These are phyloP conservation scores for Musa schizocarpa DNA, from an alignment of 176 grass and related monocot species.

Conservation along the genomic window DNA sequence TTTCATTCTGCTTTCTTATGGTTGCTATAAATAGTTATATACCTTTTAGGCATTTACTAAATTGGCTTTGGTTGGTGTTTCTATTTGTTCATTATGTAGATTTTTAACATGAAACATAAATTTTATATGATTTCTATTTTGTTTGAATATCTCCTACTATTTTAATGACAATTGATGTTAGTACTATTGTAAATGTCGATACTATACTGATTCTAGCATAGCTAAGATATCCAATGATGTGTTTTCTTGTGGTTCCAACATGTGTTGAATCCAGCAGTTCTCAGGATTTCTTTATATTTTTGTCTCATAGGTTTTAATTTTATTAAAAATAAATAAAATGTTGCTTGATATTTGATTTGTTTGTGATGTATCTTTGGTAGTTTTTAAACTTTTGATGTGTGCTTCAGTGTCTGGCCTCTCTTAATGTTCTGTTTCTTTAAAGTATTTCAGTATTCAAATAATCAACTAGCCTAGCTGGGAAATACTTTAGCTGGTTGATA, in stretches of 20 bases:
- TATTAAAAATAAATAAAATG: no score
- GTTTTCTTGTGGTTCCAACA: background rate
- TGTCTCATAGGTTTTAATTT: background rate
- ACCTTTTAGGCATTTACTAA: background rate
- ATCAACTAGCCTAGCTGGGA: no score
- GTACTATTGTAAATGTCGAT: background rate
- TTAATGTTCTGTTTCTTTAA: no score
- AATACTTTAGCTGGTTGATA: no score
- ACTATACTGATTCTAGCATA: background rate
- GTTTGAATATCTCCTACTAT: background rate
- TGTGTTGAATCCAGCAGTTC: background rate
- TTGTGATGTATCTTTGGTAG: no score
- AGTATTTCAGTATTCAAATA: no score
- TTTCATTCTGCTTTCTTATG: background rate
- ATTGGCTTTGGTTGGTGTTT: background rate
- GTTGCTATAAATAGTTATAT: background rate
- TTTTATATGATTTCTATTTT: background rate
- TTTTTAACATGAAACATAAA: background rate
- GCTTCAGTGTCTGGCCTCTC: no score
- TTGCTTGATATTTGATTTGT: no score
- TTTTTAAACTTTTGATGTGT: no score
- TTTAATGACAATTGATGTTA: no score
- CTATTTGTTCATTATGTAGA: background rate
- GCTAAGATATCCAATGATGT: background rate
- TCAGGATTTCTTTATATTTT: background rate